Evolutionary conservation across 2,329 filamentous ascomycete genomes (phyloP), one percentile per base, ranked within the genome.

Genomic region (Podosphaera leucotricha): DNA sequence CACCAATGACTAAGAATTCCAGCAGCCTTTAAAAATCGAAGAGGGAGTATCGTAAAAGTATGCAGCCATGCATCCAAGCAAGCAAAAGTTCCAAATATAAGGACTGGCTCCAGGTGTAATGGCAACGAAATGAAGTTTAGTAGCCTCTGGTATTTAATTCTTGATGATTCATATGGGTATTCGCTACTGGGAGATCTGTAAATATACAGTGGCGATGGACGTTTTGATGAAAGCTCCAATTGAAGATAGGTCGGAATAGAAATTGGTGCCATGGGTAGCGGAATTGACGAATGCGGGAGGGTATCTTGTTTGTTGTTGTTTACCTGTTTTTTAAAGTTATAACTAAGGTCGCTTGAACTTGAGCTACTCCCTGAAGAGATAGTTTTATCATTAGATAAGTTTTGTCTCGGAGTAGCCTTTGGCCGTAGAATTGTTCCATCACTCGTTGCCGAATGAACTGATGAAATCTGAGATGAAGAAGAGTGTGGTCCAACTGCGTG

Each of bases 51-150:
- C 0, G 90, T 98, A 54, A 98, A 92, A 0, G 84, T 92, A 62
- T 94, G 90, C 1, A 98, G 71, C 85, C 87, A 98, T 1, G 87
- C 81, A 59, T 98, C 90, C 5, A 98, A 66, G 61, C 90, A 98
- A 6, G 87, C 86, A 28, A 95, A 62, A 0, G 82, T 77, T 6
- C 90, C 90, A 61, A 98, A 95, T 47, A 77, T 75, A 5, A 98
- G 69, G 0, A 86, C 79, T 39, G 79, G 72, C 61, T 98, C 90
- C 4, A 98, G 67, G 48, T 80, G 81, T 0, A 75, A 71, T 0
- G 87, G 85, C 2, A 98, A 64, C 21, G 85, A 66, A 5, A 98
- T 62, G 48, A 94, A 92, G 57, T 95, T 95, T 50, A 83, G 71
- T 11, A 98, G 66, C 35, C 92, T 76, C 58, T 95, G 84, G 47